Conservation (phyloP, 352 stramenopile genomes). For the Pythium folliculosum region DNA sequence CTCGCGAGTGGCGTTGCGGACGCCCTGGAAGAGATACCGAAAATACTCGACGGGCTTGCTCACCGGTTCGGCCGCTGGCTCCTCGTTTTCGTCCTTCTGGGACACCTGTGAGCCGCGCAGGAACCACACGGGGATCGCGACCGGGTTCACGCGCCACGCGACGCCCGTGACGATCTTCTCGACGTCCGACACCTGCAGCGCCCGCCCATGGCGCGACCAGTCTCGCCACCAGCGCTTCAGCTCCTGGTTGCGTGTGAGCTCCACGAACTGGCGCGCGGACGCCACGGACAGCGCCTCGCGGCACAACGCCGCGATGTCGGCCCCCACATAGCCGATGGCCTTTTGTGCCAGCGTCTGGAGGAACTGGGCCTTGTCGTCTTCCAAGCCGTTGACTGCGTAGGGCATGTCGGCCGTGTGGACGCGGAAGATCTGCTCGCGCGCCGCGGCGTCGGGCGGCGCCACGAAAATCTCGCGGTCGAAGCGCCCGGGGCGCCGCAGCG, state of each 20-base stretch:
- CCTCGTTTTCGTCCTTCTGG: not conserved
- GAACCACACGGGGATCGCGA: conserved; percentile 75
- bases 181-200: conserved; percentile 44
- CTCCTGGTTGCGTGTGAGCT: conserved; percentile 47
- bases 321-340: conserved; percentile 76
- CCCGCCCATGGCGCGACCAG: conserved; percentile 49
- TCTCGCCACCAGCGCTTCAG: conserved; percentile 60
- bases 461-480: conserved; percentile 85
- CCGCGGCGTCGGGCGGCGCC: conserved; percentile 38
- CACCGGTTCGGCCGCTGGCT: not conserved
- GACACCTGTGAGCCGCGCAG: not conserved
- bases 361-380: conserved; percentile 33
- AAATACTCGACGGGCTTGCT: conserved; percentile 43
- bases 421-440: conserved; percentile 65
- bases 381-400: conserved; percentile 19
- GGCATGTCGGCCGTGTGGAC: conserved; percentile 55
- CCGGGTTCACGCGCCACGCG: conserved; percentile 60
- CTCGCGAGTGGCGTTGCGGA: conserved; percentile 9
- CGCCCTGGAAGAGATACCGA: conserved; percentile 39
- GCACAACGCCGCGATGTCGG: conserved; percentile 78
- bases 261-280: conserved; percentile 64
- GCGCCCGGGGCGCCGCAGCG: conserved; percentile 70
- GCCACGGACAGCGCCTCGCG: conserved; percentile 71
- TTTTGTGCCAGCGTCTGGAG: conserved; percentile 44
- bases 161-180: conserved; percentile 46